phyloP scores from a whole-genome alignment of 2,329 filamentous ascomycete species.

The Acarospora socialis region DNA sequence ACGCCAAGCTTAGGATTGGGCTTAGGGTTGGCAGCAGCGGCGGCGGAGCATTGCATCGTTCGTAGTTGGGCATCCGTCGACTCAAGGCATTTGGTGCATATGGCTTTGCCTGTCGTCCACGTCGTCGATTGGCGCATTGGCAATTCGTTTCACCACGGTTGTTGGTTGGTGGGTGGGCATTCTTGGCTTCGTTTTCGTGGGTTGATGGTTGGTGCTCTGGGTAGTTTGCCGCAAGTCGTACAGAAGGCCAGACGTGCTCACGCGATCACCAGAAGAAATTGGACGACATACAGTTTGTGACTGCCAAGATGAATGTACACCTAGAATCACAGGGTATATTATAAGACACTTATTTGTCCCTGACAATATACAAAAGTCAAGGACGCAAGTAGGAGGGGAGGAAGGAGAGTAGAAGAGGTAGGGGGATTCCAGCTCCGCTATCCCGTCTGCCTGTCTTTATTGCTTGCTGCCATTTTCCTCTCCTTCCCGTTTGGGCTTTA shows the following conservation, averaged over 20 bases:
- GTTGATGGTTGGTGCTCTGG: constrained; percentile 4
- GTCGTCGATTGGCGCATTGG: too few relatives aligned
- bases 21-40: constrained; percentile 15
- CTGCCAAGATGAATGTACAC: constrained; percentile 30
- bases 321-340: constrained; percentile 22
- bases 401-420: too few relatives aligned
- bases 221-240: constrained; percentile 4
- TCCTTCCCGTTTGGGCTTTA: too few relatives aligned
- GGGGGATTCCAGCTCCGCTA: too few relatives aligned
- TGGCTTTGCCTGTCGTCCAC: too few relatives aligned
- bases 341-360: too few relatives aligned
- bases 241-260: background rate
- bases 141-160: too few relatives aligned
- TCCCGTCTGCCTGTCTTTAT: too few relatives aligned
- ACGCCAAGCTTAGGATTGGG: constrained; percentile 6
- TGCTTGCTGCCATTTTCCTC: too few relatives aligned
- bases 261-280: constrained; percentile 6
- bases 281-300: constrained; percentile 29
- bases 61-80: background rate
- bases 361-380: constrained; percentile 11
- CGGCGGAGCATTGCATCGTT: background rate
- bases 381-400: constrained; percentile 6
- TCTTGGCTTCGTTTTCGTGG: too few relatives aligned
- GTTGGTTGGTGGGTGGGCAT: too few relatives aligned
- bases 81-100: background rate